Conservation (phyloP, 78 protist species). For the Diacronema lutheri region DNA sequence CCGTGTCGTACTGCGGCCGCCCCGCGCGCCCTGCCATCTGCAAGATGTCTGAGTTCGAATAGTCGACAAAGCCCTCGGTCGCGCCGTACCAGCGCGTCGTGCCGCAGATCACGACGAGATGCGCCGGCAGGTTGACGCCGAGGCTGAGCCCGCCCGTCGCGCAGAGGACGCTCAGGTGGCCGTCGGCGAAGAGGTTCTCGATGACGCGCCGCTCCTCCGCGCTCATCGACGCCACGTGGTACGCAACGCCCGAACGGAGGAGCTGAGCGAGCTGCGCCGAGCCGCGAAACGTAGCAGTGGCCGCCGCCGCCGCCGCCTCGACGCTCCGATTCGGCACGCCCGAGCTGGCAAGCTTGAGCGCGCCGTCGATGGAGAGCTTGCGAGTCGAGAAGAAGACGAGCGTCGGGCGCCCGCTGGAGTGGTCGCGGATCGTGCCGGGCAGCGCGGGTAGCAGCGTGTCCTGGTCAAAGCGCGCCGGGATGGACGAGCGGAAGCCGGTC, state of each 20-base stretch:
- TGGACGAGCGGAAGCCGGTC: neutral
- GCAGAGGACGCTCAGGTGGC: constrained; percentile 72
- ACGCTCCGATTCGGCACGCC: neutral
- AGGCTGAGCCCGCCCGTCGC: constrained; percentile 97
- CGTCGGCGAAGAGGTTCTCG: constrained; percentile 78
- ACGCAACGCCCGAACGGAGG: constrained; percentile 46
- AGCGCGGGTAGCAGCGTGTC: neutral
- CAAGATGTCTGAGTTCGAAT: constrained; percentile 90
- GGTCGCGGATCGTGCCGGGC: neutral
- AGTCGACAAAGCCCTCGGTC: constrained; percentile 74
- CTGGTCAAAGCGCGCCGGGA: neutral
- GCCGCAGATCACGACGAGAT: constrained; percentile 83
- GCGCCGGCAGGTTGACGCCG: constrained; percentile 99
- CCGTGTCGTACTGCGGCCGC: constrained; percentile 88
- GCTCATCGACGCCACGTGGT: neutral
- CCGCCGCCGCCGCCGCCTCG: neutral
- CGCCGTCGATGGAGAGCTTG: neutral
- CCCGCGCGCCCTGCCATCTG: constrained; percentile 99
- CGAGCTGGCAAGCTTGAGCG: neutral
- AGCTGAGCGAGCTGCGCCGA: constrained; percentile 92
- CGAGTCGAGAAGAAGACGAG: constrained; percentile 31
- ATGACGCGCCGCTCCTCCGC: constrained; percentile 74
- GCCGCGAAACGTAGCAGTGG: too few species aligned
- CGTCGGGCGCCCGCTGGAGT: constrained; percentile 1
- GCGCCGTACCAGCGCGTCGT: neutral